Evolutionary conservation across 495 filamentous ascomycete species (phyloP).

Genomic region (Recurvomyces mirabilis): DNA sequence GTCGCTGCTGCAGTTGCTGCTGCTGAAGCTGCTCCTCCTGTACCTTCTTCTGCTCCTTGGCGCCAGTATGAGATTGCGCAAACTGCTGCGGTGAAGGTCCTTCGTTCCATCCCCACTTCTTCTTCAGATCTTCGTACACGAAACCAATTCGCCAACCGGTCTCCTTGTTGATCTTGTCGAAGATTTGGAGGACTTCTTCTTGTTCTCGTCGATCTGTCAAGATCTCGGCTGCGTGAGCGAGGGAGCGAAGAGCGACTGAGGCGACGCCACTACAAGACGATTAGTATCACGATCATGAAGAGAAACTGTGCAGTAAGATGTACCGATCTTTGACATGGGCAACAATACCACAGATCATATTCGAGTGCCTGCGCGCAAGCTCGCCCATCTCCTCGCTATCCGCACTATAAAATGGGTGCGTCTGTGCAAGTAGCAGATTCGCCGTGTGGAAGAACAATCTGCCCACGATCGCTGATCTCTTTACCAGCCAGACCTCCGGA

Average conservation of each 20-base stretch:
- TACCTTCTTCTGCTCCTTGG: constrained; percentile 15
- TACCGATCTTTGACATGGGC: constrained; percentile 70
- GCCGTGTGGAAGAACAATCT: constrained; percentile 87
- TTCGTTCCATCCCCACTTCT: constrained; percentile 66
- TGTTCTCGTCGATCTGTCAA: constrained; percentile 60
- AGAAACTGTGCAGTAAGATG: constrained; percentile 14
- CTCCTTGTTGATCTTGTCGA: constrained; percentile 61
- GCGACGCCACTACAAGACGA: constrained; percentile 50
- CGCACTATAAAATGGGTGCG: constrained; percentile 48
- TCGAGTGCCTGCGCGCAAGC: constrained; percentile 58
- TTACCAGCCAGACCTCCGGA: constrained; percentile 82
- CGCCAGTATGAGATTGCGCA: constrained; percentile 20
- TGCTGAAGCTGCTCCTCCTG: constrained; percentile 11
- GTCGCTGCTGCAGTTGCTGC: constrained; percentile 5
- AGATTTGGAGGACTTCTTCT: constrained; percentile 67
- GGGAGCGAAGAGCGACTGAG: constrained; percentile 62
- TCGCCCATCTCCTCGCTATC: constrained; percentile 56
- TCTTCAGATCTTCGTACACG: constrained; percentile 56
- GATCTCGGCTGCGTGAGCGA: constrained; percentile 68
- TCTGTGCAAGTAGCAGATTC: constrained; percentile 67
- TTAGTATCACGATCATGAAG: constrained; percentile 7
- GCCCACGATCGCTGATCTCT: constrained; percentile 66
- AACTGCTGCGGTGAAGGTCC: constrained; percentile 29
- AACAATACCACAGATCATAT: constrained; percentile 76
- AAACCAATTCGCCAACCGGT: constrained; percentile 68